Base-by-base conservation (phyloP, 352 stramenopile species). In the Phytophthora sp. region DNA sequence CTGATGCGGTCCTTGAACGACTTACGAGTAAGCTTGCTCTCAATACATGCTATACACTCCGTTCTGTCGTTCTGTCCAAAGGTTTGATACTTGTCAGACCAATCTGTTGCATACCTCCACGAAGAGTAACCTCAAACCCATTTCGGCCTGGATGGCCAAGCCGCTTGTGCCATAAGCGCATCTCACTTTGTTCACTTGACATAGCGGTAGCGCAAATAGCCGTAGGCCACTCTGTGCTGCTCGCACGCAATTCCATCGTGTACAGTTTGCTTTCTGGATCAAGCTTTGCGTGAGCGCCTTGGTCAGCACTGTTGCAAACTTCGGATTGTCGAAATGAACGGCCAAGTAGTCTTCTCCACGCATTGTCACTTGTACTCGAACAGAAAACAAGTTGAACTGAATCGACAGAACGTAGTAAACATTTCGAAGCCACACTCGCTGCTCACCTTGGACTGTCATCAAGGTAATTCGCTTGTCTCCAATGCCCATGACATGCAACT, bases 401-500 rank as follows among this genome's bases (percentile, higher is more conserved):
- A 44, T 44, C 8, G 36, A 11, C 8, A n/a, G 36, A 44, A 44
- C 1, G 16, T 44, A 44, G 15, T 44, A 44, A 21, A 44, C 36
- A 23, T 44, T 44, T n/a, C 36, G 36, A 6, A 44, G 36, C 36
- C 13, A 44, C 36, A 44, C 18, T n/a, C 3, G 1, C 36, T 44
- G 18, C 36, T 44, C 21, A 6, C 36, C 36, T 44, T 44, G 36
- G 8, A 23, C n/a, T 44, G 12, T 21, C 7, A 21, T 44, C 36
- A 44, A 16, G 12, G 36, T 24, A 3, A 44, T 4, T 44, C 7
- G 18, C 36, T 21, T 44, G 23, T 36, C 21, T 50, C 42, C 42
- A 33, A 50, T 50, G 12, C 42, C 42, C 42, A 50, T 50, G 42
- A 36, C 42, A 33, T 36, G 44, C 13, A 51, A 24, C 45, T 52